Evolutionary conservation across 169 alveolate genomes (phyloP), one percentile per base, ranked within the genome.

Genomic region (Plasmodium gallinaceum): DNA sequence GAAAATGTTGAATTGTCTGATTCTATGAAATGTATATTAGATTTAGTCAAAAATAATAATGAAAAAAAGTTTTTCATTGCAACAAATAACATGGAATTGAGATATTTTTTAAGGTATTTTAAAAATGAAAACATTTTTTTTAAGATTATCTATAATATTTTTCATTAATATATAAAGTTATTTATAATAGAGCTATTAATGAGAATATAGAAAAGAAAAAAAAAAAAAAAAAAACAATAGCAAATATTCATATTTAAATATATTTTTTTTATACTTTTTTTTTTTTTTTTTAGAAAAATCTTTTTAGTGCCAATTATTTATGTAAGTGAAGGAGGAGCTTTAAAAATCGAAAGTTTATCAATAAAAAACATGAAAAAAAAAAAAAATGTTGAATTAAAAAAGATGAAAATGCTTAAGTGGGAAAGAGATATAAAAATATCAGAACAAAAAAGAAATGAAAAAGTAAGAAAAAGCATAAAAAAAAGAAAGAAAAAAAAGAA

Each of bases 351-450:
- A 9, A 54, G 51, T 39, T 39, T 83, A 20, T 83, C 91, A 26
- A 42, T 83, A 61, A 66, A 69, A 48, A 83, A 83, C 24, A 18
- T 45, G 51, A 54, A 68, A 22, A 83, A 46, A 61, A 83, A 62
- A 72, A 64, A 22, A 39, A 57, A n/a, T 45, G 91, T 83, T 0
- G 91, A 83, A 46, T n/a, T 68, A 46, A 68, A 64, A 42, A 83
- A 69, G 46, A 83, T 83, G 91, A 83, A 83, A 24, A 83, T 83
- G 80, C 71, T 69, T 20, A 48, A 83, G 16, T 83, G 91, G 91
- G 91, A 83, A 54, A 48, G 91, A 58, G 83, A 83, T 8, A n/a
- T 83, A 46, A 83, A 46, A 58, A 83, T 39, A 73, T 37, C 73
- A 6, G 85, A 83, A 48, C 91, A 69, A 60, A 52, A 32, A 45